phyloP scores from a whole-genome alignment of 83 land plant species.

The Isoetes engelmannii region DNA sequence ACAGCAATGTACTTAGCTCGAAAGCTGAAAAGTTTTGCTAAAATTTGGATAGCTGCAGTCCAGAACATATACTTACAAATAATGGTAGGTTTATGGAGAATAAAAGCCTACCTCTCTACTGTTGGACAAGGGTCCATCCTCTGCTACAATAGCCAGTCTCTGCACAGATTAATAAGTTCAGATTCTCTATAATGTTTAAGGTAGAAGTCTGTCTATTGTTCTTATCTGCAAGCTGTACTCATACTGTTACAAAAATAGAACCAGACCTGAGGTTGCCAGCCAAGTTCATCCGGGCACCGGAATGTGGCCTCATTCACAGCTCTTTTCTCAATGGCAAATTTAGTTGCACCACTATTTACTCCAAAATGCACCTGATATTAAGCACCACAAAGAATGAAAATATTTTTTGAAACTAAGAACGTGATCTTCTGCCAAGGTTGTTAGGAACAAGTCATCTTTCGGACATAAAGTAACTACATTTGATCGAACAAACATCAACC shows the following conservation, averaged over 20 bases:
- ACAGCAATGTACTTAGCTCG: neutral
- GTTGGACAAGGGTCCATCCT: slow-evolving; percentile 21
- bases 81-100: neutral
- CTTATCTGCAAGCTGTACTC: neutral
- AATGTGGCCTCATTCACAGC: slow-evolving; percentile 42
- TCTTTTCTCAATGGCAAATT: slow-evolving; percentile 29
- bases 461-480: too few species aligned
- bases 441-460: too few species aligned
- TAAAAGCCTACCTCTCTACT: slow-evolving; percentile 31
- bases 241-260: neutral
- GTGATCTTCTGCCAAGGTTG: too few species aligned
- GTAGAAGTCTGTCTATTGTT: neutral
- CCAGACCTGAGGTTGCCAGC: slow-evolving; percentile 43
- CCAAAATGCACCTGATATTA: slow-evolving; percentile 31
- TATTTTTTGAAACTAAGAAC: too few species aligned
- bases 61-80: neutral
- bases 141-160: slow-evolving; percentile 26
- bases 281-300: slow-evolving; percentile 37
- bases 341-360: slow-evolving; percentile 35
- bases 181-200: neutral
- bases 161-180: slow-evolving; percentile 15
- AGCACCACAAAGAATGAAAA: too few species aligned
- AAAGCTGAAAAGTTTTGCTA: neutral
- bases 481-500: too few species aligned
- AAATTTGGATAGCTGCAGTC: neutral